These are phyloP conservation scores for Aspergillus unguis DNA, from an alignment of 2,329 filamentous ascomycete species.

Conservation along the genomic window DNA sequence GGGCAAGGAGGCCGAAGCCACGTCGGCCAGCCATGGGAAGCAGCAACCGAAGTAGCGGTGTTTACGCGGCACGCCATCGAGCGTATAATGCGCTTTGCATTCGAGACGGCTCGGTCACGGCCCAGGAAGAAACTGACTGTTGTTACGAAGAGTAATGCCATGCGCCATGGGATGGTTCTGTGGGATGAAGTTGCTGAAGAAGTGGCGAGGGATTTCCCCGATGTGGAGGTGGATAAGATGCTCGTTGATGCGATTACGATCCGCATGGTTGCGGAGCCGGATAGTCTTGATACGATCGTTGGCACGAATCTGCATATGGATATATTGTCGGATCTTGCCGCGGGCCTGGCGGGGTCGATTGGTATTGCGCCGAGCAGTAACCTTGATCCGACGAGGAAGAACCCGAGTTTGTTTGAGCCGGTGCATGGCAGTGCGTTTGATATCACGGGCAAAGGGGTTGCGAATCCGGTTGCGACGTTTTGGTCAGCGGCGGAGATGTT, in stretches of 20 bases:
- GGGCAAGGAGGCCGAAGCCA: slow-evolving; percentile 55
- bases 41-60: slow-evolving; percentile 52
- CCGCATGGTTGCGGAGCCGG: slow-evolving; percentile 52
- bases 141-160: slow-evolving; percentile 56
- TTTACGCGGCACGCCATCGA: slow-evolving; percentile 53
- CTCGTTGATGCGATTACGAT: slow-evolving; percentile 57
- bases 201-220: slow-evolving; percentile 49
- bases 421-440: slow-evolving; percentile 64
- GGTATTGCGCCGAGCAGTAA: slow-evolving; percentile 68
- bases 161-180: slow-evolving; percentile 55
- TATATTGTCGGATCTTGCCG: slow-evolving; percentile 66
- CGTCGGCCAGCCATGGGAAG: slow-evolving; percentile 50
- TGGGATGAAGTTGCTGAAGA: slow-evolving; percentile 53
- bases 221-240: slow-evolving; percentile 54
- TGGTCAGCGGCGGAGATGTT: slow-evolving; percentile 70
- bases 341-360: slow-evolving; percentile 65
- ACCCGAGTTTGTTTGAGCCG: slow-evolving; percentile 61
- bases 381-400: slow-evolving; percentile 59
- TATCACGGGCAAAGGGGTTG: slow-evolving; percentile 58
- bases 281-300: slow-evolving; percentile 52
- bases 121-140: slow-evolving; percentile 51
- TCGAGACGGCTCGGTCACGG: slow-evolving; percentile 49
- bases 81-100: slow-evolving; percentile 53
- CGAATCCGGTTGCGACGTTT: slow-evolving; percentile 63
- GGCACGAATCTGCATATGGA: slow-evolving; percentile 58